Percentiles rank a stretch among this genome's conserved stretches.
Evolutionary conservation across 2,329 filamentous ascomycete species (phyloP).

Genomic region (Biscogniauxia mediterranea): DNA sequence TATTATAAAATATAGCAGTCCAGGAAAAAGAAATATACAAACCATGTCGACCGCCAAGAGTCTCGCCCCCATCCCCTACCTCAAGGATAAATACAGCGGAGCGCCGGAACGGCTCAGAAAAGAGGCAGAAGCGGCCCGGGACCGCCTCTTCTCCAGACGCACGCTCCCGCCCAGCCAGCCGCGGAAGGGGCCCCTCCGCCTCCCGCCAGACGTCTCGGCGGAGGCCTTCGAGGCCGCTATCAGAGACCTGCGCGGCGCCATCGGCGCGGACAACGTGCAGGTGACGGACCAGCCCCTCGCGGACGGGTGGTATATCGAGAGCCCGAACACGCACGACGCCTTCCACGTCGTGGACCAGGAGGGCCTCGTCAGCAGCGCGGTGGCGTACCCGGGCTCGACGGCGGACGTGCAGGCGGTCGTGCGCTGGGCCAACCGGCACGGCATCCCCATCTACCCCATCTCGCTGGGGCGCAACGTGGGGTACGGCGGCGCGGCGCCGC

Average conservation of each 20-base stretch:
- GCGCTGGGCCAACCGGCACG: slow-evolving; percentile 33
- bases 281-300: slow-evolving; percentile 18
- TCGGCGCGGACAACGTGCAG: slow-evolving; percentile 26
- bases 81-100: slow-evolving; percentile 28
- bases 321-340: slow-evolving; percentile 23
- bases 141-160: slow-evolving; percentile 21
- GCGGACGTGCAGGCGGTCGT: slow-evolving; percentile 28
- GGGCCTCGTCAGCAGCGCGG: slow-evolving; percentile 41
- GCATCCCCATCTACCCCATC: slow-evolving; percentile 38
- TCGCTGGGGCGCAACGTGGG: slow-evolving; percentile 41
- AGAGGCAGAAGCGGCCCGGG: slow-evolving; percentile 22
- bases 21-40: background rate
- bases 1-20: background rate
- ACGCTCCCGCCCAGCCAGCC: slow-evolving; percentile 22
- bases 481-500: slow-evolving; percentile 43
- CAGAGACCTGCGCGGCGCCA: slow-evolving; percentile 27
- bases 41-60: slow-evolving; percentile 9
- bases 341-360: slow-evolving; percentile 36
- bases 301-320: slow-evolving; percentile 31
- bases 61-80: slow-evolving; percentile 12
- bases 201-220: slow-evolving; percentile 27
- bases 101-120: slow-evolving; percentile 23
- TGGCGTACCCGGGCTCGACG: slow-evolving; percentile 42
- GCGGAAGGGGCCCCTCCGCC: slow-evolving; percentile 21
- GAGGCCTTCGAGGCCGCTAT: slow-evolving; percentile 30